Percentiles rank a stretch among this genome's conserved stretches.
phyloP scores from a whole-genome alignment of 352 stramenopile species.

The Halophytophthora polymorphica region DNA sequence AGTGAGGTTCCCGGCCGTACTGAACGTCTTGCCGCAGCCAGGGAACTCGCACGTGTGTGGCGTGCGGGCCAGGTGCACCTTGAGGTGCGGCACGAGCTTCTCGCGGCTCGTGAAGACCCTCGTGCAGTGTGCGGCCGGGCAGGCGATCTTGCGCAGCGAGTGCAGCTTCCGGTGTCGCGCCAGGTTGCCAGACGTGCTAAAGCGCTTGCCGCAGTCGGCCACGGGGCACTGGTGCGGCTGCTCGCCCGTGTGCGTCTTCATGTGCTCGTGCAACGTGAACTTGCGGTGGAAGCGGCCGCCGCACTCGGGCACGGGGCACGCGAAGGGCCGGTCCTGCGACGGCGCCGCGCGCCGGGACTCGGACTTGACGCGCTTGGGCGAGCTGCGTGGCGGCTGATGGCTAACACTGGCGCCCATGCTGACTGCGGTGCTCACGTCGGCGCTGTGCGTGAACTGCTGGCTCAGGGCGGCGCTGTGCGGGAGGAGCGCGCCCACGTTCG shows the following conservation, averaged over 20 bases:
- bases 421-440: conserved; percentile 27
- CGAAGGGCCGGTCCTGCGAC: conserved; percentile 29
- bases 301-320: conserved; percentile 37
- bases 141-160: conserved; percentile 39
- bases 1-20: conserved; percentile 58
- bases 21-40: conserved; percentile 59
- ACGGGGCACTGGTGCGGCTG: conserved; percentile 67
- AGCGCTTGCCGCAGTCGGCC: conserved; percentile 52
- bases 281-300: conserved; percentile 68
- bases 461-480: conserved; percentile 16
- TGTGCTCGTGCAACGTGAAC: conserved; percentile 74
- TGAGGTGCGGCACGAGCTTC: conserved; percentile 48
- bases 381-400: conserved; percentile 8
- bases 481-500: conserved; percentile 5
- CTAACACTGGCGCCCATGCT: conserved; percentile 20
- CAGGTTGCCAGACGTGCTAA: conserved; percentile 60
- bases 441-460: conserved; percentile 25
- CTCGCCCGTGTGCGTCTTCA: conserved; percentile 84
- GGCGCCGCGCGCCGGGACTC: conserved; percentile 28
- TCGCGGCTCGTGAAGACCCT: conserved; percentile 42
- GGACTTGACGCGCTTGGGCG: conserved; percentile 5
- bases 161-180: conserved; percentile 52
- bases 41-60: conserved; percentile 51
- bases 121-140: conserved; percentile 37
- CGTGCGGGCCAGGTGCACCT: conserved; percentile 46